Evolutionary conservation across 2,329 filamentous ascomycete genomes (phyloP), one percentile per base, ranked within the genome.

Genomic region (Arthrobotrys sinensis): DNA sequence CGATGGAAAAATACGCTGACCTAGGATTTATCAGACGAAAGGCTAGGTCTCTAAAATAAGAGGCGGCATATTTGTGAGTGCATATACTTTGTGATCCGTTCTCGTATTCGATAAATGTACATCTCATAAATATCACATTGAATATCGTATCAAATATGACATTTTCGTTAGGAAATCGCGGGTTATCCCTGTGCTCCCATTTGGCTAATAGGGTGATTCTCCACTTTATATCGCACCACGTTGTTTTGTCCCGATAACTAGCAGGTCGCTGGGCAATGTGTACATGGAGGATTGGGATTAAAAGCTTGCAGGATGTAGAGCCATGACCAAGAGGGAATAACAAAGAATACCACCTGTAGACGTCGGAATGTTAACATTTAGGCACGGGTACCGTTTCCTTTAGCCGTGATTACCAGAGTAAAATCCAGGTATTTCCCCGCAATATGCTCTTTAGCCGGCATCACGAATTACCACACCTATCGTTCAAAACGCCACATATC

Each of bases 371-470:
- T 72, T 46, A 46, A 50, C 4, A 76, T 65, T 76, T 77, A 77
- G 75, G 75, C 75, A 78, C 60, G 75, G 67, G 38, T 62, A 63
- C 75, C 67, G 75, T 67, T 53, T 63, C 7, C 16, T 78, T 71
- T 63, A 67, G 62, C 70, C 70, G 52, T 53, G 4, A 32, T 48
- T 50, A 34, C 52, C 53, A 60, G 52, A 4, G 24, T 46, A 21
- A 38, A 38, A 36, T 43, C 40, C 19, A 52, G 50, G 38, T 36
- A 50, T 55, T 78, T 78, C 75, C 75, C 75, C 75, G 75, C 75
- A 63, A 63, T 63, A 53, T 55, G 6, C 45, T n/a, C 38, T 78
- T 78, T 78, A 78, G 62, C 75, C 75, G 73, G 73, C 66, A 71
- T 69, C 21, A 50, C n/a, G 28, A 62, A 75, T 52, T 45, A 62